A percentile compares a stretch with the other conserved stretches of the same genome.
Conservation (phyloP, 202 grass and related monocot genomes). For the Zizania palustris region DNA sequence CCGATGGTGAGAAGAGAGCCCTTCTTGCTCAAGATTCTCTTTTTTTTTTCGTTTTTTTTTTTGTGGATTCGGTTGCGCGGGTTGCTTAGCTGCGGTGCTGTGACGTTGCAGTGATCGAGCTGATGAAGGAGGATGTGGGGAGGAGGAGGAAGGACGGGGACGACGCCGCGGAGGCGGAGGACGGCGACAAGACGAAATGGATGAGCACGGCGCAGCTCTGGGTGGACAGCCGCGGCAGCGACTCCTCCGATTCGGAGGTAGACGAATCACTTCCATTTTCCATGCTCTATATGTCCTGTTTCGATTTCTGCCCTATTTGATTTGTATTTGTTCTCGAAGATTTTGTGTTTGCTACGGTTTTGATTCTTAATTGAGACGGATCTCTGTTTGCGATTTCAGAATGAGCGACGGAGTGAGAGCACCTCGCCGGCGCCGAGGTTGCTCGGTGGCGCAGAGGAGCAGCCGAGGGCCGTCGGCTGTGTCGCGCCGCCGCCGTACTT, state of each 20-base stretch:
- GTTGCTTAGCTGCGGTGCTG: not conserved
- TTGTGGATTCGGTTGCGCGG: not conserved
- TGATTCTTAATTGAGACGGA: not conserved
- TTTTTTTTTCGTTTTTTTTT: not conserved
- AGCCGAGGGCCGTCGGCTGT: slow-evolving; percentile 9
- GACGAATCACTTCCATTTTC: not conserved
- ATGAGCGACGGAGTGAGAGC: slow-evolving; percentile 26
- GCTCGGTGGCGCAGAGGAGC: slow-evolving; percentile 4
- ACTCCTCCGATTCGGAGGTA: slow-evolving; percentile 52
- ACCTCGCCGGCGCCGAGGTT: slow-evolving; percentile 30
- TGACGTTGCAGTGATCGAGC: slow-evolving; percentile 63
- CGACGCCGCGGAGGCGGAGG: slow-evolving; percentile 46
- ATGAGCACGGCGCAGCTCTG: slow-evolving; percentile 95
- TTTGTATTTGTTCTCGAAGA: not conserved
- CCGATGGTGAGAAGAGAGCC: slow-evolving; percentile 49
- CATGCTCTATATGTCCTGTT: not conserved
- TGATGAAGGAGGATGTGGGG: slow-evolving; percentile 64
- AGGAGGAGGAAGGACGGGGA: slow-evolving; percentile 38
- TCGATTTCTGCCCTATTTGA: not conserved
- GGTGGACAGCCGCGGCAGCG: slow-evolving; percentile 54
- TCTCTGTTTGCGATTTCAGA: slow-evolving; percentile 28
- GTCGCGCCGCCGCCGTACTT: slow-evolving; percentile 7
- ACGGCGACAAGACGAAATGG: slow-evolving; percentile 82
- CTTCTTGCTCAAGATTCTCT: not conserved
- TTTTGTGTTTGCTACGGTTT: not conserved